phyloP scores from a whole-genome alignment of 2,329 filamentous ascomycete species.

The Cladorrhinum sp. region DNA sequence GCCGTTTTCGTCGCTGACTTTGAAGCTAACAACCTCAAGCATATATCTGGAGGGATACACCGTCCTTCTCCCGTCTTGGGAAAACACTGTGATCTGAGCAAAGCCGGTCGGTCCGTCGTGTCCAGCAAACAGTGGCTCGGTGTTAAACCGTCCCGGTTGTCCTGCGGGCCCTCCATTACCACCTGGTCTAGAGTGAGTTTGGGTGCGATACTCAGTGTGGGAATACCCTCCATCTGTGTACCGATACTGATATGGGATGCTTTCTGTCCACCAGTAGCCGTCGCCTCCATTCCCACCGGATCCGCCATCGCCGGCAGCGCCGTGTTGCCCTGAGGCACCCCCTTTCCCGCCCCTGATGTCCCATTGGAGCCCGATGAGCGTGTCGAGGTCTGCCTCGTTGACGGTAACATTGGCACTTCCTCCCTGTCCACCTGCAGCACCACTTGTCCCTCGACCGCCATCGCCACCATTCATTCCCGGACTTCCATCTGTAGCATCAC shows the following conservation, averaged over 20 bases:
- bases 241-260: background rate
- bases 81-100: slow-evolving; percentile 8
- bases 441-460: slow-evolving; percentile 16
- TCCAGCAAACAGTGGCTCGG: slow-evolving; percentile 6
- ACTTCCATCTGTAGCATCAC: slow-evolving; percentile 7
- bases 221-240: background rate
- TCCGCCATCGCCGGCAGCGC: slow-evolving; percentile 8
- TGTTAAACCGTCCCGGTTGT: background rate
- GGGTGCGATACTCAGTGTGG: slow-evolving; percentile 4
- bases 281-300: slow-evolving; percentile 8
- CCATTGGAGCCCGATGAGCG: slow-evolving; percentile 13
- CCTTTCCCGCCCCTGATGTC: slow-evolving; percentile 12
- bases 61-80: background rate
- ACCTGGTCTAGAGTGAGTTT: slow-evolving; percentile 2
- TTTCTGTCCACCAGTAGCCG: slow-evolving; percentile 9
- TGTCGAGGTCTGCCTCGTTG: slow-evolving; percentile 12
- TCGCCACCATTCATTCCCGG: slow-evolving; percentile 13
- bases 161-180: slow-evolving; percentile 8
- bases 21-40: slow-evolving; percentile 13
- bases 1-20: slow-evolving; percentile 14
- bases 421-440: slow-evolving; percentile 13
- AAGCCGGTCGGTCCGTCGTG: slow-evolving; percentile 9
- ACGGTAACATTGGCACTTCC: slow-evolving; percentile 11
- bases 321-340: slow-evolving; percentile 9
- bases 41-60: slow-evolving; percentile 13